Percentiles rank a stretch among this genome's conserved stretches.
phyloP scores from a whole-genome alignment of 306 rosid genomes.

The Mimosa bimucronata region DNA sequence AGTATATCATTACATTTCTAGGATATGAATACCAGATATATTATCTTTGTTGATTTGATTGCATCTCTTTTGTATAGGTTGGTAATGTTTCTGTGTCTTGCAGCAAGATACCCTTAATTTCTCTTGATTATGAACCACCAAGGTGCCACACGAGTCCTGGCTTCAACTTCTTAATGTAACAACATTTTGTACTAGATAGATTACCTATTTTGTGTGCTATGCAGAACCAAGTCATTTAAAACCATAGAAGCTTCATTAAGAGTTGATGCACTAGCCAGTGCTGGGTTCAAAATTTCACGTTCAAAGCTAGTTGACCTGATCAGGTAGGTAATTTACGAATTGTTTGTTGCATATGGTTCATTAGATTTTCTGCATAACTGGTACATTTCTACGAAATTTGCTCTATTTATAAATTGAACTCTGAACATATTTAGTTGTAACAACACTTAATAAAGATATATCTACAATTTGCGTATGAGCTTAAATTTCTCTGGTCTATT shows the following conservation, averaged over 20 bases:
- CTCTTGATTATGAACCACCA: constrained; percentile 93
- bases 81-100: constrained; percentile 82
- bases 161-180: background rate
- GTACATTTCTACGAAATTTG: constrained; percentile 6
- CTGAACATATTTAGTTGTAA: constrained; percentile 22
- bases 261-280: constrained; percentile 95
- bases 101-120: constrained; percentile 76
- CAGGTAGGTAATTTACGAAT: constrained; percentile 49
- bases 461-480: background rate
- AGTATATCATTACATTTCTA: background rate
- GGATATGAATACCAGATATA: background rate
- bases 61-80: constrained; percentile 63
- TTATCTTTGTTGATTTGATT: constrained; percentile 27
- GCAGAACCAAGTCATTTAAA: constrained; percentile 82
- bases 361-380: constrained; percentile 4
- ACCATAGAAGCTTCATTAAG: constrained; percentile 80
- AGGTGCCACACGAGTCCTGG: constrained; percentile 50
- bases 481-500: background rate
- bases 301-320: constrained; percentile 87
- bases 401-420: background rate
- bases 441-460: background rate
- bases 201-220: constrained; percentile 16
- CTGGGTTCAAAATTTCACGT: constrained; percentile 91
- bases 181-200: constrained; percentile 10
- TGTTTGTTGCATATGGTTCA: constrained; percentile 19